A percentile compares a stretch with the other conserved stretches of the same genome.
Evolutionary conservation across 495 filamentous ascomycete species (phyloP).

Genomic region (Aspergillus affinis): DNA sequence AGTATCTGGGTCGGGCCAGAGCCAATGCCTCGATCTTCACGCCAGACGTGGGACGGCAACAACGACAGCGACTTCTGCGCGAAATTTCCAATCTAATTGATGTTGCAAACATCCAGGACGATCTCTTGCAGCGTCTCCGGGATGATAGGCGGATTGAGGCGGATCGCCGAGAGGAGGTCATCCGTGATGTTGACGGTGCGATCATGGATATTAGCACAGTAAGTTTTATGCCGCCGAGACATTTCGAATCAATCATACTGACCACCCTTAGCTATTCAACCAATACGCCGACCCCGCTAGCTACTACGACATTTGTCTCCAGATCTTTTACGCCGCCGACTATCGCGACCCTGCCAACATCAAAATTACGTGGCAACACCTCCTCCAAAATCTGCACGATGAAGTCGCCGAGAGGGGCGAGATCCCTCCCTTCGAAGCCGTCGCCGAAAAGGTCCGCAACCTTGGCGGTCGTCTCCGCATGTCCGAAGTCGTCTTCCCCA

Average conservation of each 20-base stretch:
- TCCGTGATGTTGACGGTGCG: conserved; percentile 67
- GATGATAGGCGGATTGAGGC: conserved; percentile 64
- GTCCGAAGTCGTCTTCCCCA: conserved; percentile 76
- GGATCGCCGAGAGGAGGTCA: conserved; percentile 59
- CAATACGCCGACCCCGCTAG: conserved; percentile 79
- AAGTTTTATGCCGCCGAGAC: conserved; percentile 33
- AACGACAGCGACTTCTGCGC: conserved; percentile 74
- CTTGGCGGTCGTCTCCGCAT: conserved; percentile 77
- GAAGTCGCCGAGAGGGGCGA: conserved; percentile 55
- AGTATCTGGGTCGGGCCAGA: conserved; percentile 83
- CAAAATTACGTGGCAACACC: conserved; percentile 75
- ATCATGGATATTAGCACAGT: conserved; percentile 74
- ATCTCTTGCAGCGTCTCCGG: conserved; percentile 77
- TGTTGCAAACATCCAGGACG: conserved; percentile 91
- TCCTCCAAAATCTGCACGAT: conserved; percentile 69
- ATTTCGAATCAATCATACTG: conserved; percentile 4
- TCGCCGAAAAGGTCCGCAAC: conserved; percentile 69
- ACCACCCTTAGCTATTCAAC: conserved; percentile 73
- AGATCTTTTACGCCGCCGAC: conserved; percentile 86
- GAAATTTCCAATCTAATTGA: conserved; percentile 85
- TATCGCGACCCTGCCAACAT: conserved; percentile 83
- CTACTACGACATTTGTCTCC: conserved; percentile 89
- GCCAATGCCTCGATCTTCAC: conserved; percentile 80
- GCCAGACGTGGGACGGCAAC: conserved; percentile 67
- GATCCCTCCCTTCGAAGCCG: conserved; percentile 71